Evolutionary conservation across 192 early-diverging fungal genomes (phyloP).

Genomic region (Helicostylum pulchrum): DNA sequence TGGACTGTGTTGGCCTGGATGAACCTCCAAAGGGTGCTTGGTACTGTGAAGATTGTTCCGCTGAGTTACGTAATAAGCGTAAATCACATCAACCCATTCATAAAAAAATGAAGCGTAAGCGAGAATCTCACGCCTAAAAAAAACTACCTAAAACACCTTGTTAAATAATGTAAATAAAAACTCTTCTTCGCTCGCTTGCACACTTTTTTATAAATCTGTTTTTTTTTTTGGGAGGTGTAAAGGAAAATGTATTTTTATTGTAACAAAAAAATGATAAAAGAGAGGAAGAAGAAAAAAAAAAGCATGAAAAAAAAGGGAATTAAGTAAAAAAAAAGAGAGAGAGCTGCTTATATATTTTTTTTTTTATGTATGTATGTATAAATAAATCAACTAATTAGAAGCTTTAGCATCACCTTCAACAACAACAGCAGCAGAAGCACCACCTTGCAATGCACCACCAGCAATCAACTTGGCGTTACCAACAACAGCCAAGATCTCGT

Average conservation of each 20-base stretch:
- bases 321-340: too few relatives aligned
- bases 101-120: constrained; percentile 31
- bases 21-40: constrained; percentile 67
- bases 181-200: too few relatives aligned
- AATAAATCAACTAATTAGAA: neutral
- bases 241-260: too few relatives aligned
- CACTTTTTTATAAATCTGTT: too few relatives aligned
- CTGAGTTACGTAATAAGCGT: constrained; percentile 18
- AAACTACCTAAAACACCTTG: too few relatives aligned
- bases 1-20: constrained; percentile 63
- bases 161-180: too few relatives aligned
- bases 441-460: constrained; percentile 35
- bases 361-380: neutral
- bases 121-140: constrained; percentile 3
- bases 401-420: constrained; percentile 13
- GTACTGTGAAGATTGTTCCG: constrained; percentile 55
- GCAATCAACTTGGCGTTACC: constrained; percentile 76
- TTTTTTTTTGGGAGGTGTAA: too few relatives aligned
- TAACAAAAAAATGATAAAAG: too few relatives aligned
- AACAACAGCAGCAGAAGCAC: constrained; percentile 22
- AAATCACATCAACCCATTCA: neutral
- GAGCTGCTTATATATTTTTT: neutral
- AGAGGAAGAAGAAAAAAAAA: too few relatives aligned
- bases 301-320: too few relatives aligned
- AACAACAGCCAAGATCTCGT: constrained; percentile 82